Base-by-base conservation (phyloP, 2,329 filamentous ascomycete species). In the Sporothrix inflata region DNA sequence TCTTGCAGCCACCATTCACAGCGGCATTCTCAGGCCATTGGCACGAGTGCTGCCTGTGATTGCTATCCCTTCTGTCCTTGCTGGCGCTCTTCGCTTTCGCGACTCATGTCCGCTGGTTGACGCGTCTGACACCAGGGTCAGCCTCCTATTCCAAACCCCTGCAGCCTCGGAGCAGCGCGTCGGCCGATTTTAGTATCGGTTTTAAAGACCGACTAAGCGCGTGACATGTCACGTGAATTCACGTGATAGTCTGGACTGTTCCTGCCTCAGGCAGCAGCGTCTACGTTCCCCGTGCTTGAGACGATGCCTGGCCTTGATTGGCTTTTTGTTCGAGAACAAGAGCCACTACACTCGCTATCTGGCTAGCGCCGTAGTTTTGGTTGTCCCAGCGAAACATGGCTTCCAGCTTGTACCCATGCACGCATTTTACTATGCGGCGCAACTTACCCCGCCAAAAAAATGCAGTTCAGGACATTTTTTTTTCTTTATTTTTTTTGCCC, bases 401-500 rank as follows among this genome's bases (percentile, higher is more conserved):
- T 5, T 12, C 24, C 8, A 1, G 0, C 2, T 16, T 38, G 68
- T 70, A 70, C 55, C 24, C 11, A 21, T 14, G 27, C 42, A 40
- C 21, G 45, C 12, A 61, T 34, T 61, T 60, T 47, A 14, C 12
- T 30, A 11, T 34, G 40, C 1, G 1, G 19, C 49, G 40, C 4
- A 42, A 70, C 69, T 47, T 70, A 70, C 69, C 69, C 69, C 70
- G 70, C 61, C 70, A 71, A 71, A 68, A 60, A 16, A 38, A 34
- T 60, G 19, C 21, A 51, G 30, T 34, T 42, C 34, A 40, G 34
- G 9, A 57, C 49, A 45, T 72, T 73, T 73, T 70, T 72, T 71
- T 65, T 65, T 40, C 40, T 70, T 47, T 57, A 61, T 63, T 57
- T 68, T 73, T 73, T 73, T 71, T 61, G 66, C 73, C 74, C 71